Evolutionary conservation across 1,284 basidiomycete species (phyloP), one percentile per base, ranked within the genome.

Genomic region (Xerocomus cyaneibrunnescens): DNA sequence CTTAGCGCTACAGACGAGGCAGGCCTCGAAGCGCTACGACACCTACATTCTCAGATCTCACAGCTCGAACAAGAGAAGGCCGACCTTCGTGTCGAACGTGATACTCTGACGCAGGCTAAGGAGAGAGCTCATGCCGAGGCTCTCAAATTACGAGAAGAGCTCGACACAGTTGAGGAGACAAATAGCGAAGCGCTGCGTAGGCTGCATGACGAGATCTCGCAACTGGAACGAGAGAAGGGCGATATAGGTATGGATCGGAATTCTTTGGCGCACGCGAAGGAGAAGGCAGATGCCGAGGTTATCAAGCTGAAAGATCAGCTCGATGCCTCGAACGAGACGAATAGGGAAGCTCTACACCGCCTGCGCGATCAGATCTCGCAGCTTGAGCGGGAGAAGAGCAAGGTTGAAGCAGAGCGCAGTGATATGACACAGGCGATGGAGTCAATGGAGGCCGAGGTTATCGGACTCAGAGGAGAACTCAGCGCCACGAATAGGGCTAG

Each of bases 11-110:
- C 45, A 12, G 50, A 54, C 19, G 40, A 47, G 19, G 40, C 43
- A 3, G 39, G 25, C 19, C n/a, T 5, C 10, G 50, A 54, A 28
- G 39, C 37, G 13, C 9, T 52, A 21, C 50, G 34, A 5, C 30
- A 37, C 0, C 39, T 54, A 9, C 50, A 41, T 0, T 14, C 16
- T 17, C 52, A 54, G 31, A 37, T 54, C 5, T 75, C 76, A 6
- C 72, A 72, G 22, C 70, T 87, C 32, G 83, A 87, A 62, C 72
- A 23, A 12, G 45, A 43, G n/a, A 52, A 32, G 27, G 27, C 7
- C 3, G 17, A 49, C 27, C 22, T 49, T 14, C 21, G 25, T 74
- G 35, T 84, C 83, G 72, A 81, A 77, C 30, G 46, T 12, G 39
- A 45, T 28, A 14, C 37, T 17, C 0, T 47, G 7, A 45, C 42